phyloP scores from a whole-genome alignment of 441 rosid genomes.

The Pelargonium myrrhifolium region DNA sequence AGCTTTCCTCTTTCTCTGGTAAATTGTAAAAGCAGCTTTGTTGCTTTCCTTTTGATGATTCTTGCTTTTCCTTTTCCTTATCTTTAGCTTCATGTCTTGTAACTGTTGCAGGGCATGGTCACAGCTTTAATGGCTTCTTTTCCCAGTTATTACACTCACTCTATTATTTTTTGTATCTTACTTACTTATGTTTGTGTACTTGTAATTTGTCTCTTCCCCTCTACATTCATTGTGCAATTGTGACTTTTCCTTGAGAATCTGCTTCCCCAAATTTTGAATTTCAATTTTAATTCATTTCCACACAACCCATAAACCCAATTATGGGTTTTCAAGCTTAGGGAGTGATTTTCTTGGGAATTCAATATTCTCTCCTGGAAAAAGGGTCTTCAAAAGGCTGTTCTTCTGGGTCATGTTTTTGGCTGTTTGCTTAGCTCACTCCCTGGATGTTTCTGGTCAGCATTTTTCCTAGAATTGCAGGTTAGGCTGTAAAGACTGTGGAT shows the following conservation, averaged over 20 bases:
- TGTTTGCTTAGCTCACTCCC: neutral
- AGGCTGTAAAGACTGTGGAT: slow-evolving; percentile 6
- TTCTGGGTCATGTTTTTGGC: too few relatives aligned
- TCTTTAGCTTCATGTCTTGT: too few relatives aligned
- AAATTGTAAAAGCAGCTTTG: slow-evolving; percentile 1
- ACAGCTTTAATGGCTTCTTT: neutral
- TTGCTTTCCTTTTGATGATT: neutral
- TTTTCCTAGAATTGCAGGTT: slow-evolving; percentile 19
- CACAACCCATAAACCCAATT: neutral
- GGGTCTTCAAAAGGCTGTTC: neutral
- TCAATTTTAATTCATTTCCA: neutral
- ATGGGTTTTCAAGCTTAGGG: neutral
- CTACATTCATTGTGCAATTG: too few relatives aligned
- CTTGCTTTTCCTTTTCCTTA: too few relatives aligned
- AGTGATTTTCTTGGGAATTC: neutral
- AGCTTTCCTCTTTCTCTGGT: neutral
- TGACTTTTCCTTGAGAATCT: too few relatives aligned
- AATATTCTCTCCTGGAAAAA: slow-evolving; percentile 4
- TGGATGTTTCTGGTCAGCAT: slow-evolving; percentile 17
- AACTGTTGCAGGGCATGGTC: slow-evolving; percentile 1
- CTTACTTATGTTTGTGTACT: slow-evolving; percentile 5
- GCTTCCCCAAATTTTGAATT: too few relatives aligned
- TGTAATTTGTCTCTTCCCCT: neutral
- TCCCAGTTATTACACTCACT: neutral
- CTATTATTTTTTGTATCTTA: neutral